Conservation (phyloP, 169 alveolate genomes). For the Perkinsus marinus region DNA sequence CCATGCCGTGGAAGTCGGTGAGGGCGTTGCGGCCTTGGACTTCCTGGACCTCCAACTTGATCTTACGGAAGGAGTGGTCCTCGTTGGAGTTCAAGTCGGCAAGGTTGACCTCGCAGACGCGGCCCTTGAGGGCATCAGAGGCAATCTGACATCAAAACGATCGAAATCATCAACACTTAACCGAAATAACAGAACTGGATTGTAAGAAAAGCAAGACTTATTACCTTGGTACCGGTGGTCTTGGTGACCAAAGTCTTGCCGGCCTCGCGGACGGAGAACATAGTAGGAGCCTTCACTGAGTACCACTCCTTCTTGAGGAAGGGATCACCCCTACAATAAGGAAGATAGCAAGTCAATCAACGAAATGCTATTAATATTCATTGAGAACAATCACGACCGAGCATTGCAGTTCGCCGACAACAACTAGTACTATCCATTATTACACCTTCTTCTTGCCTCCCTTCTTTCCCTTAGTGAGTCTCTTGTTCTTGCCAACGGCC, state of each 20-base stretch:
- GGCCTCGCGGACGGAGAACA: constrained; percentile 77
- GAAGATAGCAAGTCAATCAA: too few relatives aligned
- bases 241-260: constrained; percentile 86
- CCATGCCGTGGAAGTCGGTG: constrained; percentile 92
- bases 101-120: constrained; percentile 84
- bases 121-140: constrained; percentile 79
- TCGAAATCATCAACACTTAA: too few relatives aligned
- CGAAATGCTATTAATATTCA: too few relatives aligned
- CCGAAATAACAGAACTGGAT: too few relatives aligned
- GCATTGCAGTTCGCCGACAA: too few relatives aligned
- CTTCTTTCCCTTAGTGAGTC: constrained; percentile 88
- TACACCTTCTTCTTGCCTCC: constrained; percentile 88
- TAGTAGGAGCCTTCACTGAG: constrained; percentile 84
- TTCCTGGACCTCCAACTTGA: constrained; percentile 83
- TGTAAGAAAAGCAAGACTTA: constrained; percentile 12
- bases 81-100: constrained; percentile 89
- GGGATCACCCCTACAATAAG: constrained; percentile 62
- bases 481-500: constrained; percentile 92
- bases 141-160: constrained; percentile 58
- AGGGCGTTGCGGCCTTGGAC: constrained; percentile 83
- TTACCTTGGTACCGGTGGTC: constrained; percentile 73
- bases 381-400: too few relatives aligned
- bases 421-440: neutral
- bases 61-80: constrained; percentile 85
- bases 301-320: constrained; percentile 91